Conservation (phyloP, 108 stramenopile genomes). For the Nitzschia palea region DNA sequence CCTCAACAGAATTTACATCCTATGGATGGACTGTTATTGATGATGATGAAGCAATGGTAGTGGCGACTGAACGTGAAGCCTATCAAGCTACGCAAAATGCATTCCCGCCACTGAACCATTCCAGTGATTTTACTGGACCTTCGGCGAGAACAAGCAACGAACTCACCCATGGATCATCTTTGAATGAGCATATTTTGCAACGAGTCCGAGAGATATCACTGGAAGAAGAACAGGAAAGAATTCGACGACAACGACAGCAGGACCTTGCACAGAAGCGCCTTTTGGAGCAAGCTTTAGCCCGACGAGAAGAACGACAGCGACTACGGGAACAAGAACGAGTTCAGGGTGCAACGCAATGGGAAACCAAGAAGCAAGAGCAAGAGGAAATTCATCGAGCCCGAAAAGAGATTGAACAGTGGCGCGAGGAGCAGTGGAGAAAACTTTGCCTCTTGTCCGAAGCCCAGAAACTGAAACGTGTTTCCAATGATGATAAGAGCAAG, state of each 20-base stretch:
- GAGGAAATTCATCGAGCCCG: constrained; percentile 29
- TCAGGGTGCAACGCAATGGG: neutral
- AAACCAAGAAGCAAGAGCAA: constrained; percentile 18
- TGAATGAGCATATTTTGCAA: constrained; percentile 20
- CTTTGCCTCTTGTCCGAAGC: constrained; percentile 16
- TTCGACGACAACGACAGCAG: neutral
- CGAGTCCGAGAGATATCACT: constrained; percentile 3
- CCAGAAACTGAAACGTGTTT: neutral
- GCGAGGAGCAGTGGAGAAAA: constrained; percentile 39
- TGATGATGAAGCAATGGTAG: constrained; percentile 48
- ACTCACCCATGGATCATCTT: no score
- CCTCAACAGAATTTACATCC: constrained; percentile 12
- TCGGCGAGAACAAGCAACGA: no score
- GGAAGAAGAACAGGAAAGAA: constrained; percentile 8
- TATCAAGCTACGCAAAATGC: constrained; percentile 45
- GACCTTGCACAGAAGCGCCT: constrained; percentile 3
- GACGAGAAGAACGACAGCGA: constrained; percentile 21
- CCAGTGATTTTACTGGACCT: neutral
- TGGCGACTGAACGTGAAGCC: constrained; percentile 36
- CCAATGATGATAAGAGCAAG: neutral
- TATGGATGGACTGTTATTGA: constrained; percentile 55
- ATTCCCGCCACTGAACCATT: constrained; percentile 36
- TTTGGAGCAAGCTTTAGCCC: constrained; percentile 11
- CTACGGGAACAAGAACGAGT: constrained; percentile 2
- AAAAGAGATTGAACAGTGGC: constrained; percentile 36